Evolutionary conservation across 2,329 filamentous ascomycete species (phyloP).

Genomic region (Lachnellula arida): DNA sequence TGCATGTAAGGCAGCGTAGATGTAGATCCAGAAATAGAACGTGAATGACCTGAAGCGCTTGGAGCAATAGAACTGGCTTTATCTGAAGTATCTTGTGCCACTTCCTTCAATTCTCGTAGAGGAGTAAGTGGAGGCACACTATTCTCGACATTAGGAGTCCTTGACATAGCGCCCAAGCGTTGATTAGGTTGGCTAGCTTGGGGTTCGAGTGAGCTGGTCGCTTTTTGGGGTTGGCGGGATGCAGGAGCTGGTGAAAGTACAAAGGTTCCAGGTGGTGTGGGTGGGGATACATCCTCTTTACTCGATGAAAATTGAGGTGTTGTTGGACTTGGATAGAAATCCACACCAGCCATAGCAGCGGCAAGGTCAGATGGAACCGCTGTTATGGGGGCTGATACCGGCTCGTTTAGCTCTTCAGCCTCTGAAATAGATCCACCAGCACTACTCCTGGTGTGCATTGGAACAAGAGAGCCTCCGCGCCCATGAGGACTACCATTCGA

Average conservation of each 20-base stretch:
- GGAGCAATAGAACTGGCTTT: conserved; percentile 25
- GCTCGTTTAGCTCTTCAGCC: conserved; percentile 22
- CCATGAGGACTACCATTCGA: conserved; percentile 21
- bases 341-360: conserved; percentile 25
- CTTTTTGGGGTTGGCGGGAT: conserved; percentile 12
- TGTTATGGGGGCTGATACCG: conserved; percentile 11
- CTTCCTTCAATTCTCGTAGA: conserved; percentile 32
- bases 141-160: conserved; percentile 9
- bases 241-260: conserved; percentile 24
- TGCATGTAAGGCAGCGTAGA: conserved; percentile 4
- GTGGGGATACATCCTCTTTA: conserved; percentile 1
- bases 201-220: background rate
- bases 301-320: conserved; percentile 3
- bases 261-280: conserved; percentile 13
- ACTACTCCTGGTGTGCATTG: conserved; percentile 20
- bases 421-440: conserved; percentile 28
- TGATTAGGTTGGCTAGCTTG: conserved; percentile 1
- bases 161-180: conserved; percentile 4
- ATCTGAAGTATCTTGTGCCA: conserved; percentile 28
- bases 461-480: conserved; percentile 20
- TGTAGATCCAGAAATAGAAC: conserved; percentile 10
- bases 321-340: conserved; percentile 17
- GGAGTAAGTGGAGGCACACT: conserved; percentile 31
- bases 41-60: conserved; percentile 13
- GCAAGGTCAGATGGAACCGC: conserved; percentile 24